Percentiles rank a stretch among this genome's conserved stretches.
These are phyloP conservation scores for Cladosporium velox DNA, from an alignment of 2,329 filamentous ascomycete species.

Conservation along the genomic window DNA sequence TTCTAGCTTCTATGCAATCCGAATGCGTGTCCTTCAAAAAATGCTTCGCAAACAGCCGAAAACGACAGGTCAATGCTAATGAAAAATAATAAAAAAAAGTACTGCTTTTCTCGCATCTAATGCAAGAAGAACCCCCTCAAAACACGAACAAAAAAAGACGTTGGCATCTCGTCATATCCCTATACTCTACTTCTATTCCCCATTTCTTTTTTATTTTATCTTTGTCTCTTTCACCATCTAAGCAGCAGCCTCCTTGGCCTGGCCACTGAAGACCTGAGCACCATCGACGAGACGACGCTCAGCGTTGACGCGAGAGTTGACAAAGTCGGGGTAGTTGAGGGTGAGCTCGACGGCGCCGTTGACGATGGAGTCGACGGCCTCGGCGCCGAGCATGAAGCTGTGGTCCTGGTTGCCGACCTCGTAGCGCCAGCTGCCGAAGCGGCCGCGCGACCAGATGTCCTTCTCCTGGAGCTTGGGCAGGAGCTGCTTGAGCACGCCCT, in stretches of 20 bases:
- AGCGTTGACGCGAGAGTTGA: conserved; percentile 74
- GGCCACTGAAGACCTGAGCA: conserved; percentile 57
- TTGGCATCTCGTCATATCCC: background rate
- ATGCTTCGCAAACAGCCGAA: background rate
- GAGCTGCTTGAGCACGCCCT: conserved; percentile 88
- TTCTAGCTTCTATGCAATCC: background rate
- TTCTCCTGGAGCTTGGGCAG: conserved; percentile 88
- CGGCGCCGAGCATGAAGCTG: conserved; percentile 95
- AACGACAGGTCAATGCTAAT: background rate
- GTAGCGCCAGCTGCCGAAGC: conserved; percentile 98
- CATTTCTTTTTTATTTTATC: background rate
- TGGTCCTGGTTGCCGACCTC: conserved; percentile 97
- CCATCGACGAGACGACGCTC: conserved; percentile 65
- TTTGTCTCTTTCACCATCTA: background rate
- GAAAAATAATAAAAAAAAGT: background rate
- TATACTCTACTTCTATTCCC: background rate
- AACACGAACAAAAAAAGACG: background rate
- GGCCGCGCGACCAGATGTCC: conserved; percentile 92
- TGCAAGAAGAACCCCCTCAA: background rate
- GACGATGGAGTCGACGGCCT: conserved; percentile 87
- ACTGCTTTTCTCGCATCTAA: background rate
- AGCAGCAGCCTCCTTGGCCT: conserved; percentile 25
- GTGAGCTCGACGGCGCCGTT: conserved; percentile 89
- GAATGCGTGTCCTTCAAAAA: background rate
- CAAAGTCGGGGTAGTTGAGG: conserved; percentile 94